Evolutionary conservation across 768 basidiomycete species (phyloP).

Genomic region (Trametes cinnabarina): DNA sequence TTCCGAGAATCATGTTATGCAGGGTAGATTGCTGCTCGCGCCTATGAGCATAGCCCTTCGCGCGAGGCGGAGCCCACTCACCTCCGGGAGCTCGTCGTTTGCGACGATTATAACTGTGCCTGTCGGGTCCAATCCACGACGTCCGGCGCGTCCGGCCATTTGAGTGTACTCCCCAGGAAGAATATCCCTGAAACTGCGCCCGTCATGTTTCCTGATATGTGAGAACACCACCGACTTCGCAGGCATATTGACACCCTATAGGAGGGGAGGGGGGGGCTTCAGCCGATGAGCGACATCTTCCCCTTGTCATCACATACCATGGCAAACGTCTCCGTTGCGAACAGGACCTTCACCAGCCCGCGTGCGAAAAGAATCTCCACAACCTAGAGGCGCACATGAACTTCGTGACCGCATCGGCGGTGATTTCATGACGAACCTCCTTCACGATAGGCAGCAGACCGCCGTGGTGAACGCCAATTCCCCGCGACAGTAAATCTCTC

Average conservation of each 20-base stretch:
- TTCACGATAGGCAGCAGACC: slow-evolving; percentile 95
- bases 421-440: slow-evolving; percentile 56
- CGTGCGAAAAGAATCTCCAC: slow-evolving; percentile 96
- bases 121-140: slow-evolving; percentile 91
- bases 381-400: slow-evolving; percentile 46
- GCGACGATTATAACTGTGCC: slow-evolving; percentile 93
- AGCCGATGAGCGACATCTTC: background rate
- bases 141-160: slow-evolving; percentile 98
- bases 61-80: slow-evolving; percentile 33
- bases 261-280: background rate
- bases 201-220: slow-evolving; percentile 92
- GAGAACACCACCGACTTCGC: slow-evolving; percentile 97
- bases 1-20: slow-evolving; percentile 91
- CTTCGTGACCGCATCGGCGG: background rate
- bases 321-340: slow-evolving; percentile 98
- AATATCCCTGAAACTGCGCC: slow-evolving; percentile 86
- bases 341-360: slow-evolving; percentile 92
- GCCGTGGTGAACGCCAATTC: slow-evolving; percentile 97
- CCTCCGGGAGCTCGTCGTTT: slow-evolving; percentile 84
- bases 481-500: slow-evolving; percentile 84
- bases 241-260: slow-evolving; percentile 98
- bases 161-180: slow-evolving; percentile 95
- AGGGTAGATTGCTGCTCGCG: slow-evolving; percentile 65
- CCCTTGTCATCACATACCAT: slow-evolving; percentile 61
- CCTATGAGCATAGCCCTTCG: background rate